Percentiles rank a stretch among this genome's conserved stretches.
phyloP scores from a whole-genome alignment of 257 asterid species.

The Lycium barbarum region DNA sequence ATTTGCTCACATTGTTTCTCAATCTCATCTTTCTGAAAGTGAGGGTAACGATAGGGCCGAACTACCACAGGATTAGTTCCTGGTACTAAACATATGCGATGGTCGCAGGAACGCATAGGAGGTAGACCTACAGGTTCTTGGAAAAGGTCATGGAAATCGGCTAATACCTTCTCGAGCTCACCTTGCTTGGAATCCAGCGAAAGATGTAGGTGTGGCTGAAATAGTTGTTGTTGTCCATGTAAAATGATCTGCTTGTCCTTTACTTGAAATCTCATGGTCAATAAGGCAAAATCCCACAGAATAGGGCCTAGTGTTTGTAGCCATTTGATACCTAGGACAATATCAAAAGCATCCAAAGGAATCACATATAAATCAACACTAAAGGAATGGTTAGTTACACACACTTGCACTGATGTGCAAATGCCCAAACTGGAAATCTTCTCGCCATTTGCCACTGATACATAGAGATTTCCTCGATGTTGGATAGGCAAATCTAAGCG shows the following conservation, averaged over 20 bases:
- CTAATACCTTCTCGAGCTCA: too few relatives aligned
- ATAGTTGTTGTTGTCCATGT: too few relatives aligned
- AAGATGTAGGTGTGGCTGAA: too few relatives aligned
- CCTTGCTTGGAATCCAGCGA: too few relatives aligned
- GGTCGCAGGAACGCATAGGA: too few relatives aligned
- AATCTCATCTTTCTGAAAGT: not conserved
- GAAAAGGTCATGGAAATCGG: too few relatives aligned
- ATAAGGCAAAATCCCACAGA: not conserved
- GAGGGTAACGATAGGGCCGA: not conserved
- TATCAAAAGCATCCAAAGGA: not conserved
- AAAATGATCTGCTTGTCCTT: too few relatives aligned
- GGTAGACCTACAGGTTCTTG: too few relatives aligned
- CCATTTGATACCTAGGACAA: not conserved
- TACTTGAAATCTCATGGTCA: too few relatives aligned
- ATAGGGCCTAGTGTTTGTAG: not conserved
- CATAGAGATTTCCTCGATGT: not conserved
- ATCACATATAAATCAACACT: not conserved
- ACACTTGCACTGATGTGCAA: not conserved
- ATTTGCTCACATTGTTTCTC: not conserved
- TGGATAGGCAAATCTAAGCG: not conserved
- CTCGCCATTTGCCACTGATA: not conserved
- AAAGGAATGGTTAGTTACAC: not conserved
- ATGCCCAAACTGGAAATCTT: not conserved
- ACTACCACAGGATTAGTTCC: too few relatives aligned
- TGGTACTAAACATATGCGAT: too few relatives aligned